phyloP scores from a whole-genome alignment of 208 protist genomes.

The Leishmania martiniquensis region DNA sequence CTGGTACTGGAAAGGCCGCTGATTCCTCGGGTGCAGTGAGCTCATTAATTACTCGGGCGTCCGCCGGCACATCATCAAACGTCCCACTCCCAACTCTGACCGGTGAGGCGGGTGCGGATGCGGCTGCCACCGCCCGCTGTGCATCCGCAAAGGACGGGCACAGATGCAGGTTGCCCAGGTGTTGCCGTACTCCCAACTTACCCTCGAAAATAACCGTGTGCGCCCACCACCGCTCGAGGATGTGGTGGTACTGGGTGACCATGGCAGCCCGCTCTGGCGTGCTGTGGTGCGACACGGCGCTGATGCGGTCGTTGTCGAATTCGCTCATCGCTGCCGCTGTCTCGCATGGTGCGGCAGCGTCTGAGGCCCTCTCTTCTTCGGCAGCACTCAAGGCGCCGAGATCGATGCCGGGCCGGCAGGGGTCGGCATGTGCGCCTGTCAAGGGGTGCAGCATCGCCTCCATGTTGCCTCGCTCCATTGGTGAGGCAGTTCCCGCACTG shows the following conservation, averaged over 20 bases:
- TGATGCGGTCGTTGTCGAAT: neutral
- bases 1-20: neutral
- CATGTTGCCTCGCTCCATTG: neutral
- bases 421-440: neutral
- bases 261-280: constrained; percentile 12
- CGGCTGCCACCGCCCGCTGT: constrained; percentile 9
- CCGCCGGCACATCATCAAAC: neutral
- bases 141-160: constrained; percentile 23
- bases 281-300: neutral
- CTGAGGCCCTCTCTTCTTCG: constrained; percentile 6
- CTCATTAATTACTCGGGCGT: neutral
- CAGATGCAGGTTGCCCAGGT: constrained; percentile 9
- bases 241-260: constrained; percentile 22
- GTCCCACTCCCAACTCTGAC: neutral
- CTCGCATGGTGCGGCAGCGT: neutral
- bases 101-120: neutral
- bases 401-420: neutral
- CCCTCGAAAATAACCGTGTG: constrained; percentile 28
- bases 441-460: constrained; percentile 6
- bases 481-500: neutral
- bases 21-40: neutral
- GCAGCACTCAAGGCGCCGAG: neutral
- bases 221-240: constrained; percentile 34
- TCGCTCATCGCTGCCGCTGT: neutral
- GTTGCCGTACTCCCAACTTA: constrained; percentile 23